phyloP scores from a whole-genome alignment of 257 asterid species.

The Primulina huaijiensis region DNA sequence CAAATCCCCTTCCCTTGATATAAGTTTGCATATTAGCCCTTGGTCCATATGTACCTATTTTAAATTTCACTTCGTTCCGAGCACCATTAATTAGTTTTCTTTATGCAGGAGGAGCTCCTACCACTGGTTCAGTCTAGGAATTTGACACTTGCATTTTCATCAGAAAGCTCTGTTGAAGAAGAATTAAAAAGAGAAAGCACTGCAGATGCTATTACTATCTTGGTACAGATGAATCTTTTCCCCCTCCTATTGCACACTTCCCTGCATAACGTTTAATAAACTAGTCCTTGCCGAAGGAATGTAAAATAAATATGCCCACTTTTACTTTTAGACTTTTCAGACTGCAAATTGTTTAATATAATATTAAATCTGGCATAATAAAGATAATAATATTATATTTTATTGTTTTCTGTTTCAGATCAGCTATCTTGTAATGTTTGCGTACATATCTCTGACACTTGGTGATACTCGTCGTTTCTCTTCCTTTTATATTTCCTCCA shows the following conservation, averaged over 20 bases:
- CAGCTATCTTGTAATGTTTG: slow-evolving; percentile 99
- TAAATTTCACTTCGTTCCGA: slow-evolving; percentile 2
- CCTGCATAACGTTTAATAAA: not conserved
- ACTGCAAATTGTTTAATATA: not conserved
- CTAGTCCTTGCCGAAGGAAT: not conserved
- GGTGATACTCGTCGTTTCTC: slow-evolving; percentile 85
- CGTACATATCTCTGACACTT: slow-evolving; percentile 94
- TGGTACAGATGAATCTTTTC: slow-evolving; percentile 47
- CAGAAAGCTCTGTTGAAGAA: slow-evolving; percentile 97
- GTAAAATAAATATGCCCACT: not conserved
- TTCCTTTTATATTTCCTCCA: slow-evolving; percentile 79
- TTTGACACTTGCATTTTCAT: slow-evolving; percentile 79
- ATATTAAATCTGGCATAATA: slow-evolving; percentile 1
- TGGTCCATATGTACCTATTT: not conserved
- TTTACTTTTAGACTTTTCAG: not conserved
- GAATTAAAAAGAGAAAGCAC: slow-evolving; percentile 98
- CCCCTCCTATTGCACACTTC: not conserved
- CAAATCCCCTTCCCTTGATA: not conserved
- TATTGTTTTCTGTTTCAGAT: slow-evolving; percentile 51
- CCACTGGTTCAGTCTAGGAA: slow-evolving; percentile 74
- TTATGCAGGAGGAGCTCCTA: slow-evolving; percentile 78
- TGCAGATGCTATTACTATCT: slow-evolving; percentile 89
- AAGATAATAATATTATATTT: not conserved
- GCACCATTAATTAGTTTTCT: slow-evolving; percentile 30
- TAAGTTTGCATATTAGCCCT: not conserved